Conservation (phyloP, 108 stramenopile genomes). For the Parietichytrium sp. region DNA sequence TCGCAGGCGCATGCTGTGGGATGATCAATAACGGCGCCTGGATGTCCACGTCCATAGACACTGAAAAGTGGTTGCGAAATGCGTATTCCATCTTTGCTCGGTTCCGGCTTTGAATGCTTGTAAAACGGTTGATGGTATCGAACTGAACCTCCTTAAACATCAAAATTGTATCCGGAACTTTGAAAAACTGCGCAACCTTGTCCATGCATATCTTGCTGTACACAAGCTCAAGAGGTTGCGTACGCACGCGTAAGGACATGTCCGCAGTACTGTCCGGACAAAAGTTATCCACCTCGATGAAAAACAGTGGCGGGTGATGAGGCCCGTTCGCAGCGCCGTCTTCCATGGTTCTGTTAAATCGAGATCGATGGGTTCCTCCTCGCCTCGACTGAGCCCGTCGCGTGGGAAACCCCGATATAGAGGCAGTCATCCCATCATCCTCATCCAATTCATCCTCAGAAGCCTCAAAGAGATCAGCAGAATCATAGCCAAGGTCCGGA, state of each 20-base stretch:
- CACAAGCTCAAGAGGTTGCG: not conserved
- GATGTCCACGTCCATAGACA: conserved; percentile 34
- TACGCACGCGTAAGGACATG: not conserved
- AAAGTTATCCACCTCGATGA: not conserved
- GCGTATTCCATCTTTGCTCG: conserved; percentile 15
- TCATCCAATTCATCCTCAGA: conserved; percentile 1
- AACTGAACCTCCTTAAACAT: not conserved
- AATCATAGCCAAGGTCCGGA: no score
- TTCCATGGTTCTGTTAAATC: no score
- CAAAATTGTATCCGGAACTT: conserved; percentile 1
- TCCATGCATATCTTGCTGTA: conserved; percentile 1
- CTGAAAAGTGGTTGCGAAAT: conserved; percentile 25
- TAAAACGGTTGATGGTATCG: not conserved
- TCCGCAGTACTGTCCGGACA: conserved; percentile 15
- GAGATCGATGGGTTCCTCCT: no score
- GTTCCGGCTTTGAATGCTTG: not conserved
- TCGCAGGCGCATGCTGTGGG: not conserved
- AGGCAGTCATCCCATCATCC: not conserved
- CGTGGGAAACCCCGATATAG: no score
- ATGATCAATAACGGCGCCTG: conserved; percentile 13
- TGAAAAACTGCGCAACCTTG: not conserved
- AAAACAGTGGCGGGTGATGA: not conserved
- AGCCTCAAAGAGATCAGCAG: not conserved
- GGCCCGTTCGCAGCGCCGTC: no score
- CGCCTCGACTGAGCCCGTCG: no score